These are phyloP conservation scores for Solanum pinnatisectum DNA, from an alignment of 257 asterid genomes.

Conservation along the genomic window DNA sequence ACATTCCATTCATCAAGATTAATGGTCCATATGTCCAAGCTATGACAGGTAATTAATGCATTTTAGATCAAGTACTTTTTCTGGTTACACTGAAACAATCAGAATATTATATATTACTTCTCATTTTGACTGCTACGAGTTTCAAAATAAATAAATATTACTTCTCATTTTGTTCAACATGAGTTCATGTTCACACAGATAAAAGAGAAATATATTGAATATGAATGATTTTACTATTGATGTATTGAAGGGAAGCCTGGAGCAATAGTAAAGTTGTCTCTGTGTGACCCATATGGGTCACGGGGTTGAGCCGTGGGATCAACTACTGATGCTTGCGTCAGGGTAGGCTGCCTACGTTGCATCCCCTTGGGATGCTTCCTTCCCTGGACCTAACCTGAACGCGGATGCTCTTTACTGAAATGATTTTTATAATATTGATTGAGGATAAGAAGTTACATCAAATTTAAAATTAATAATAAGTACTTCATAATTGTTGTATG, in stretches of 20 bases:
- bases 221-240: background rate
- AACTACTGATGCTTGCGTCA: background rate
- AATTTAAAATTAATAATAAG: background rate
- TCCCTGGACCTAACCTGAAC: background rate
- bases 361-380: background rate
- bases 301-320: background rate
- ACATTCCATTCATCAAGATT: constrained; percentile 3
- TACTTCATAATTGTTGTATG: background rate
- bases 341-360: background rate
- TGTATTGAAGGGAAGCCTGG: background rate
- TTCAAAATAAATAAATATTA: background rate
- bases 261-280: background rate
- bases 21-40: constrained; percentile 5
- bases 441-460: background rate
- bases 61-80: background rate
- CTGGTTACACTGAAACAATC: background rate
- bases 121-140: background rate
- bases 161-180: background rate
- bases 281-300: background rate
- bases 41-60: background rate
- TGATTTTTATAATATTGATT: background rate
- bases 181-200: background rate
- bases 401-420: background rate
- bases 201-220: background rate
- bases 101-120: background rate